Base-by-base conservation (phyloP, 192 early-diverging fungal genomes). In the Coemansia sp. region DNA sequence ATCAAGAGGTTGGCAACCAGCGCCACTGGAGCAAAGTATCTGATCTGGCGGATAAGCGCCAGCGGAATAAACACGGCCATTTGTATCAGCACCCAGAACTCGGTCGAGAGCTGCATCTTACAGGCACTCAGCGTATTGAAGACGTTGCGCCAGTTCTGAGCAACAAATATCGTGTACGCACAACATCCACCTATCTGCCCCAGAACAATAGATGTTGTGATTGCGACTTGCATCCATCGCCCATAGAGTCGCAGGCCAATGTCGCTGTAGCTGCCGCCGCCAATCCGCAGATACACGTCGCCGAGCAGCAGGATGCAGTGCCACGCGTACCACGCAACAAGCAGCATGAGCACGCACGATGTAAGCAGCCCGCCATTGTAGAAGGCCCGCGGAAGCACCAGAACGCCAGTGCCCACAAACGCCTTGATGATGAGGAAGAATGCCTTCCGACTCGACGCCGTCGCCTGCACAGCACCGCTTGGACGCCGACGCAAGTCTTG, bases 1-100 rank as follows among this genome's bases (percentile, higher is more conserved):
- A 99, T 97, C 56, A 99, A 93, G 13, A 91, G 84, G 81, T 99
- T 95, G 37, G 95, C 95, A 28, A 97, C 83, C 34, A 99, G 83
- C 5, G 94, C 93, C 31, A 93, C 90, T 16, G 90, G 85, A 0
- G 92, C 92, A 72, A 98, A 89, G 70, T 92, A 89, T 58, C 93
- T 88, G 84, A 98, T 98, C 70, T 89, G 90, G 31, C 95, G 91
- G 62, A 98, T 93, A 83, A 93, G 87, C 16, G 93, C 89, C 71
- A 96, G 73, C 6, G 95, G 95, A 36, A 94, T 86, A 82, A 93
- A 87, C 40, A 91, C 83, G 1, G 88, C 51, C 43, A 90, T 69
- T 58, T 94, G 94, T 10, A 93, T 66, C 16, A 90, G 75, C 63
- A 96, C 87, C 78, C 91, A 96, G 50, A 90, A 88, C 74, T 89